A percentile compares a stretch with the other conserved stretches of the same genome.
Evolutionary conservation across 2,329 filamentous ascomycete species (phyloP).

Genomic region (Fusarium sp.): DNA sequence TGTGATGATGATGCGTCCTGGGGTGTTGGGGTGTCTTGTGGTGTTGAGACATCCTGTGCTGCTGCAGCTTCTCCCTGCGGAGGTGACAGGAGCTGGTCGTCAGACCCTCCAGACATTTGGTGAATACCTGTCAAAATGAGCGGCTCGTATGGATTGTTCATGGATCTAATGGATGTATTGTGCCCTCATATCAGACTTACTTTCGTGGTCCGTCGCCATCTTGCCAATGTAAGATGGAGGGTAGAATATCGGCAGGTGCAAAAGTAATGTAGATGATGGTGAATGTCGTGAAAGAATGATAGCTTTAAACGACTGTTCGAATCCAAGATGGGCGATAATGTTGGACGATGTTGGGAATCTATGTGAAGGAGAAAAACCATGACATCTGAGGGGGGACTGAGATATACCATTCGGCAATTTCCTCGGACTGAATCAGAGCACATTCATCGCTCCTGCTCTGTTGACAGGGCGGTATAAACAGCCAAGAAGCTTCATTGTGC

Average conservation of each 20-base stretch:
- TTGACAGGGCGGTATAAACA: background rate
- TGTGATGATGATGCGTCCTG: background rate
- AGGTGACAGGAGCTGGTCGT: background rate
- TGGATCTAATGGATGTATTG: background rate
- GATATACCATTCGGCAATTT: background rate
- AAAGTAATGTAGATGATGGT: background rate
- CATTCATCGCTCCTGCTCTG: background rate
- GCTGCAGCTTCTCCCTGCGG: background rate
- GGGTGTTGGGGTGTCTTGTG: background rate
- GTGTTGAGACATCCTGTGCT: background rate
- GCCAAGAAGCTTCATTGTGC: background rate
- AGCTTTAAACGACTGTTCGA: slow-evolving; percentile 10
- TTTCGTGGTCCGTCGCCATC: background rate
- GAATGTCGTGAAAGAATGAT: slow-evolving; percentile 15
- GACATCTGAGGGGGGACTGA: background rate
- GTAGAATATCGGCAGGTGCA: background rate
- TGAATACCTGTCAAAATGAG: background rate
- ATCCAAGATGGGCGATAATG: slow-evolving; percentile 10
- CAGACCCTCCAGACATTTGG: background rate
- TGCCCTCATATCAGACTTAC: background rate
- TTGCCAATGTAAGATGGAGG: background rate
- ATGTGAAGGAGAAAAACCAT: background rate
- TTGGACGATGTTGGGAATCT: background rate
- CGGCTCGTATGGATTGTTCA: background rate
- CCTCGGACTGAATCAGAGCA: background rate